Percentiles rank a stretch among this genome's conserved stretches.
Evolutionary conservation across 345 rosid species (phyloP).

Genomic region (Arabidopsis arenosa): DNA sequence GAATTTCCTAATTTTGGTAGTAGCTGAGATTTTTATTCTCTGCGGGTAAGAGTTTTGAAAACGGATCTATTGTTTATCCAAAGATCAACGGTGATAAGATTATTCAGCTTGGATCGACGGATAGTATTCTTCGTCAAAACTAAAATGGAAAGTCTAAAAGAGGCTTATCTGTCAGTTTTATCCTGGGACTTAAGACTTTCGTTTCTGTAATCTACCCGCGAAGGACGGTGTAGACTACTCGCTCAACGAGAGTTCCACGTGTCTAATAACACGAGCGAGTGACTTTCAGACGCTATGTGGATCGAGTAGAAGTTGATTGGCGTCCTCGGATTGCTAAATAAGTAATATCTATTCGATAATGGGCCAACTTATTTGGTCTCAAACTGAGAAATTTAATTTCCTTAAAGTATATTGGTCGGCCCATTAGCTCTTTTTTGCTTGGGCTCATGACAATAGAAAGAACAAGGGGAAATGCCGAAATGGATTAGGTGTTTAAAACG

Average conservation of each 20-base stretch:
- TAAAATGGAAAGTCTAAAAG: slow-evolving; percentile 5
- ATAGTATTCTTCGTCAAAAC: neutral
- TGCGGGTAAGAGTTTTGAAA: neutral
- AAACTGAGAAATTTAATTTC: neutral
- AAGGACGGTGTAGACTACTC: neutral
- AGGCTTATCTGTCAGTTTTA: slow-evolving; percentile 29
- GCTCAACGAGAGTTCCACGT: neutral
- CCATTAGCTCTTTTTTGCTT: neutral
- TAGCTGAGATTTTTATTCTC: slow-evolving; percentile 2
- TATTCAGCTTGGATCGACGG: slow-evolving; percentile 22
- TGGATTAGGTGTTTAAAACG: too few species aligned
- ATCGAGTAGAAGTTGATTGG: neutral
- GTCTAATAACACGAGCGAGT: neutral
- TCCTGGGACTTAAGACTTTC: neutral
- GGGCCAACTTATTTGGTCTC: slow-evolving; percentile 15
- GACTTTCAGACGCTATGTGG: slow-evolving; percentile 11
- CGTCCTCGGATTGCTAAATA: slow-evolving; percentile 32
- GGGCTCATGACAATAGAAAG: neutral
- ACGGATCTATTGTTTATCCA: neutral
- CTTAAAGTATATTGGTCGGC: neutral
- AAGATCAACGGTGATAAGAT: slow-evolving; percentile 30
- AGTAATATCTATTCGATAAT: slow-evolving; percentile 17
- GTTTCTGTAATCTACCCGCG: neutral
- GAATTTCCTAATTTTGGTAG: neutral
- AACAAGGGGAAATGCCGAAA: neutral